Percentiles rank a stretch among this genome's conserved stretches.
Evolutionary conservation across 2,329 filamentous ascomycete genomes (phyloP).

Genomic region (Coniochaeta sp.): DNA sequence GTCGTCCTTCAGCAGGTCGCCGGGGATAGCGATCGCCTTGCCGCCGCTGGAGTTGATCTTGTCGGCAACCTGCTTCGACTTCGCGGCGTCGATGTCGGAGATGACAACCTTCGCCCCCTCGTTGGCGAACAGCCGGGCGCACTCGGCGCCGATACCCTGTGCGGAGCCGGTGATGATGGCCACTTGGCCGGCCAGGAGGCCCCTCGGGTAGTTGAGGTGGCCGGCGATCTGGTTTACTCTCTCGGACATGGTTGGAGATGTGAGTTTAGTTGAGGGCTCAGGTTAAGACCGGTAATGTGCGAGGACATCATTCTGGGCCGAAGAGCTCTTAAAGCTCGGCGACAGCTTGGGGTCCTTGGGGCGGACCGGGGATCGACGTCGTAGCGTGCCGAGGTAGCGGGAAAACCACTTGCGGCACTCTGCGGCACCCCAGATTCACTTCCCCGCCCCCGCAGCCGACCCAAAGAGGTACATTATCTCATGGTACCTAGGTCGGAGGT

Average conservation of each 20-base stretch:
- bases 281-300: neutral
- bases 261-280: neutral
- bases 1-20: slow-evolving; percentile 65
- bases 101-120: slow-evolving; percentile 82
- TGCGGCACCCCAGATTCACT: neutral
- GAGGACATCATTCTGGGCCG: neutral
- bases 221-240: slow-evolving; percentile 65
- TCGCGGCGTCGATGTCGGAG: slow-evolving; percentile 74
- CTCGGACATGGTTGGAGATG: slow-evolving; percentile 35
- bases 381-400: slow-evolving; percentile 2
- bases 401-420: slow-evolving; percentile 2
- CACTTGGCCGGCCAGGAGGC: slow-evolving; percentile 70
- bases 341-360: neutral
- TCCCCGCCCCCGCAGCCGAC: neutral
- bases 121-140: slow-evolving; percentile 74
- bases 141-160: slow-evolving; percentile 83
- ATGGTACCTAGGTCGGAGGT: neutral
- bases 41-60: slow-evolving; percentile 61
- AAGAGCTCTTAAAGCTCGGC: neutral
- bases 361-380: neutral
- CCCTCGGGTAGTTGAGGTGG: slow-evolving; percentile 77
- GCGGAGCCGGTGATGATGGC: slow-evolving; percentile 84
- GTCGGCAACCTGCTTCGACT: slow-evolving; percentile 60
- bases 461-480: neutral
- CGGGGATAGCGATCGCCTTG: slow-evolving; percentile 64